A percentile compares a stretch with the other conserved stretches of the same genome.
Evolutionary conservation across 1,284 basidiomycete species (phyloP).

Genomic region (Amylostereum chailletii): DNA sequence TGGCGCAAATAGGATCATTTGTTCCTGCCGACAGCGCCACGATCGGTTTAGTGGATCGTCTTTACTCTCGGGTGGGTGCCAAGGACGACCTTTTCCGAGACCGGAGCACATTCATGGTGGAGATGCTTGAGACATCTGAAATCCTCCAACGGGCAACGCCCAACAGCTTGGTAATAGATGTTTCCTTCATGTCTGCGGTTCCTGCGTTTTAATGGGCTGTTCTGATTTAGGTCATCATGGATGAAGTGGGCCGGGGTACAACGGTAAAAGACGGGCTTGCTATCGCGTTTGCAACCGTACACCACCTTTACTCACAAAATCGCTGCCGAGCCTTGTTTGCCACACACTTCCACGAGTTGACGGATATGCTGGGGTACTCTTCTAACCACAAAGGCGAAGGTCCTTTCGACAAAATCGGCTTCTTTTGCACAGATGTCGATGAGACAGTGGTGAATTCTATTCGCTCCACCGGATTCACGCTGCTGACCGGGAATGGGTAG

Average conservation of each 20-base stretch:
- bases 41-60: conserved; percentile 82
- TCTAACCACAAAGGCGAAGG: conserved; percentile 30
- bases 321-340: conserved; percentile 85
- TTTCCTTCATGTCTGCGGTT: neutral
- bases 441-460: conserved; percentile 48
- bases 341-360: conserved; percentile 94
- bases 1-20: conserved; percentile 90
- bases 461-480: neutral
- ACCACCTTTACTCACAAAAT: conserved; percentile 73
- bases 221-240: conserved; percentile 80
- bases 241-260: conserved; percentile 94
- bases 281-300: conserved; percentile 86
- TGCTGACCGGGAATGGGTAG: conserved; percentile 23
- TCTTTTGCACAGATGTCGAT: conserved; percentile 85
- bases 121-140: conserved; percentile 82
- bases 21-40: conserved; percentile 80
- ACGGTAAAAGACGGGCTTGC: conserved; percentile 88
- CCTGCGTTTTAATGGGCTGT: neutral
- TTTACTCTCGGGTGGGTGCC: conserved; percentile 94
- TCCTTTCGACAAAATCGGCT: conserved; percentile 56
- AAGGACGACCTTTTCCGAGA: conserved; percentile 93
- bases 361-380: conserved; percentile 69
- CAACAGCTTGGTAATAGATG: conserved; percentile 59
- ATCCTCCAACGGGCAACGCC: conserved; percentile 78
- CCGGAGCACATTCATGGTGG: conserved; percentile 90